Evolutionary conservation across 78 protist species (phyloP), one percentile per base, ranked within the genome.

Genomic region (Dictyostelium brefeldianum): DNA sequence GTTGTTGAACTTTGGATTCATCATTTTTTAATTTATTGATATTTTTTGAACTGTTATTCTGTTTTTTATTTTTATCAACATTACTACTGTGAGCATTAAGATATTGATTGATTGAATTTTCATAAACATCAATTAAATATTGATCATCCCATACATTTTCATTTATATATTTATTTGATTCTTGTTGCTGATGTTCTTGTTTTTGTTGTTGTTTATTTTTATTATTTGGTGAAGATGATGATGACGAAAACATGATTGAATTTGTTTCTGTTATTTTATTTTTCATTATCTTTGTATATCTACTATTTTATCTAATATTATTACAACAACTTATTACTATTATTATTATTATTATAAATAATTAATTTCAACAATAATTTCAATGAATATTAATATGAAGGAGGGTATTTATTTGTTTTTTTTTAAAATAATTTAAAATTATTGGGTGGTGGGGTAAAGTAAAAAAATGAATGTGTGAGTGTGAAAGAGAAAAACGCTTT

Each of bases 131-230:
- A 3, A 85, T 85, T 25, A 85, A 36, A 25, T 47, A 53, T n/a
- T 53, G 62, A 48, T 85, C 92, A 74, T 85, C 92, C 92, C 81
- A 74, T 4, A 73, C 81, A 48, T 83, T 79, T 22, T 73, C 79
- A n/a, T 43, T 69, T 18, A 12, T 57, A 41, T 70, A 15, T 62
- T 62, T 29, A 25, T 25, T 62, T 22, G 70, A 25, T 36, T 36
- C 43, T 36, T 36, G 11, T 47, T 50, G 41, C 43, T 77, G 48
- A 14, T n/a, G 2, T 47, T 46, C 15, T 59, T 59, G 56, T 8
- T 12, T 51, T 51, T 51, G 10, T 51, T 8, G 8, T 11, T 7
- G 27, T 67, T 31, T 67, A 31, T 31, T 67, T 25, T 36, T 36
- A 56, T 56, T 15, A 0, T n/a, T 62, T 11, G 57, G 25, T 6